A percentile compares a stretch with the other conserved stretches of the same genome.
Evolutionary conservation across 108 stramenopile genomes (phyloP).

Genomic region (Cyclotella cryptica): DNA sequence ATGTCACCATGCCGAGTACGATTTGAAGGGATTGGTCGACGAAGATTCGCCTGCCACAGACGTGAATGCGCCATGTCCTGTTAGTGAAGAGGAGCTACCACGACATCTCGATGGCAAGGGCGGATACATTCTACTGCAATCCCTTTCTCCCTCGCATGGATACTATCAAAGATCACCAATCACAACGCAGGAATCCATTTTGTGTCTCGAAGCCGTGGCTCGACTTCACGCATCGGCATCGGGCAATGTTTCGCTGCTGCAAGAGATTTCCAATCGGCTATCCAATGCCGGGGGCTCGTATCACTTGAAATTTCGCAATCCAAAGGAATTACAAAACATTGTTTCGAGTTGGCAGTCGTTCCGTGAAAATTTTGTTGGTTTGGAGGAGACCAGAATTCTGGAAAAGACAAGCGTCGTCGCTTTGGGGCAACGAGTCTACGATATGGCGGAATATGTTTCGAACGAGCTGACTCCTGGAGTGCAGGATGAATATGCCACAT

Average conservation of each 20-base stretch:
- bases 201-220: constrained; percentile 67
- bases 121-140: constrained; percentile 36
- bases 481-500: constrained; percentile 65
- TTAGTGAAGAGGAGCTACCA: constrained; percentile 9
- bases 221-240: constrained; percentile 74
- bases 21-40: constrained; percentile 65
- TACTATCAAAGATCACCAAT: constrained; percentile 80
- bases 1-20: constrained; percentile 49
- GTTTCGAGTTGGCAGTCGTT: constrained; percentile 69
- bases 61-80: constrained; percentile 26
- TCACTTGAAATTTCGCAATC: constrained; percentile 73
- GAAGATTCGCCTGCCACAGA: constrained; percentile 63
- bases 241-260: constrained; percentile 63
- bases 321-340: constrained; percentile 68
- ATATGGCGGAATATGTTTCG: constrained; percentile 69
- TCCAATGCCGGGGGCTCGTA: constrained; percentile 66
- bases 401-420: constrained; percentile 35
- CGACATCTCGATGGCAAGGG: constrained; percentile 23
- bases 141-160: constrained; percentile 36
- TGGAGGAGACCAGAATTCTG: constrained; percentile 22
- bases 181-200: constrained; percentile 48
- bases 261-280: constrained; percentile 44
- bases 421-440: constrained; percentile 63
- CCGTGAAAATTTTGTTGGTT: constrained; percentile 37
- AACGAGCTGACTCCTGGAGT: constrained; percentile 64